Percentiles rank a stretch among this genome's conserved stretches.
These are phyloP conservation scores for Boletus subcaerulescens DNA, from an alignment of 768 basidiomycete species.

Conservation along the genomic window DNA sequence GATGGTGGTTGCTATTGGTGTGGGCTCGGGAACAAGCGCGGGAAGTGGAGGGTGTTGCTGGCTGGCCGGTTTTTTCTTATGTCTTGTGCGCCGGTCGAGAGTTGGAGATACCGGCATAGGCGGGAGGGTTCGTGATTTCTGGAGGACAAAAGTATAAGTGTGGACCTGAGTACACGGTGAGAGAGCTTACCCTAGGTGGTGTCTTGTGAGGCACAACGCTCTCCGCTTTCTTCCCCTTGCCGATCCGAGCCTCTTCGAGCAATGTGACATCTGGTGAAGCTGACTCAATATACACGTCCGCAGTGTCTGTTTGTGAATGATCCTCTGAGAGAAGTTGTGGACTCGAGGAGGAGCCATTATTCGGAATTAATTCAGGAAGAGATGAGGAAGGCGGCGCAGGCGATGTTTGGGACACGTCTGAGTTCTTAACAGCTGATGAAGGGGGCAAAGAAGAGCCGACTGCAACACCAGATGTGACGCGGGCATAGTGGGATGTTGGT, in stretches of 20 bases:
- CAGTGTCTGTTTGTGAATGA: constrained; percentile 15
- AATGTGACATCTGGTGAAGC: constrained; percentile 10
- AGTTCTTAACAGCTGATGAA: constrained; percentile 23
- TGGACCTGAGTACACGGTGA: not conserved
- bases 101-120: constrained; percentile 50
- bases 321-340: constrained; percentile 42
- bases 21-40: constrained; percentile 27
- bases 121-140: constrained; percentile 39
- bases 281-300: constrained; percentile 15
- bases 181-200: constrained; percentile 25
- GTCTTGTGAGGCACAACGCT: constrained; percentile 19
- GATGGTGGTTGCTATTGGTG: constrained; percentile 9
- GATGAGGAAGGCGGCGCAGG: constrained; percentile 37
- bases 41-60: constrained; percentile 17
- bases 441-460: constrained; percentile 19
- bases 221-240: constrained; percentile 20
- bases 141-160: constrained; percentile 1
- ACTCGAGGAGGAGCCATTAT: constrained; percentile 65
- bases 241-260: constrained; percentile 7
- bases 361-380: constrained; percentile 63
- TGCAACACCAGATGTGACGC: constrained; percentile 17
- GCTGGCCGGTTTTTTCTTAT: constrained; percentile 19
- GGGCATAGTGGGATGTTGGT: constrained; percentile 42
- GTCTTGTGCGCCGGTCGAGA: constrained; percentile 33
- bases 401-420: constrained; percentile 25